A percentile compares a stretch with the other conserved stretches of the same genome.
Evolutionary conservation across 2,329 filamentous ascomycete genomes (phyloP).

Genomic region (Ceratocystis papillata): DNA sequence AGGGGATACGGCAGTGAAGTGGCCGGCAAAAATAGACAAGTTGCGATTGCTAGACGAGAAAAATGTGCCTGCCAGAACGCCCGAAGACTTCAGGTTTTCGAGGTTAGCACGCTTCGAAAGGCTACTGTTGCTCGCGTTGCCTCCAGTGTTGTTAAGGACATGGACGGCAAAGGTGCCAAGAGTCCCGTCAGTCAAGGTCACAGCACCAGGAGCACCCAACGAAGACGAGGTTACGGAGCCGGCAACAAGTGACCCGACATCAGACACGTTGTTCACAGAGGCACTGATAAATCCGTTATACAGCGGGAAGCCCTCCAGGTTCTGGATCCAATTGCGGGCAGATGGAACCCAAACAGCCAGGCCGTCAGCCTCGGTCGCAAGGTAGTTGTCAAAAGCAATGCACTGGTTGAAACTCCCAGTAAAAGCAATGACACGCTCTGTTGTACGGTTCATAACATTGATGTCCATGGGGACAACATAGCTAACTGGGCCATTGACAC

Average conservation of each 20-base stretch:
- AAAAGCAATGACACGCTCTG: conserved; percentile 66
- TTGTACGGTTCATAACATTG: conserved; percentile 58
- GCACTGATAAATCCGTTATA: conserved; percentile 65
- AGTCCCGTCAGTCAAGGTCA: conserved; percentile 46
- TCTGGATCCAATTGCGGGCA: conserved; percentile 74
- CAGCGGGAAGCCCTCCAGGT: conserved; percentile 54
- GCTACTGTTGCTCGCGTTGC: conserved; percentile 31
- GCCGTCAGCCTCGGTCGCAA: conserved; percentile 53
- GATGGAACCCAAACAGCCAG: conserved; percentile 92
- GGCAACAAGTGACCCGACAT: conserved; percentile 58
- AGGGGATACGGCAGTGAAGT: conserved; percentile 61
- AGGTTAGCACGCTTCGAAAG: conserved; percentile 31
- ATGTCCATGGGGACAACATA: conserved; percentile 65
- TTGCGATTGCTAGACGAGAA: conserved; percentile 61
- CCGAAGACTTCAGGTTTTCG: conserved; percentile 33
- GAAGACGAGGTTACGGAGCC: conserved; percentile 71
- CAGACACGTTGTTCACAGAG: conserved; percentile 52
- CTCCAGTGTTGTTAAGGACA: conserved; percentile 35
- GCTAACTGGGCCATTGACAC: conserved; percentile 68
- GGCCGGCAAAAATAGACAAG: conserved; percentile 77
- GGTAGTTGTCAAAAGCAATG: conserved; percentile 53
- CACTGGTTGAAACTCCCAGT: conserved; percentile 70
- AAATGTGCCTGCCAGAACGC: conserved; percentile 69
- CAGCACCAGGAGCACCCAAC: conserved; percentile 62
- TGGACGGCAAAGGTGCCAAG: conserved; percentile 50